These are phyloP conservation scores for Leccinum pseudoinsigne DNA, from an alignment of 1,284 basidiomycete genomes.

Conservation along the genomic window DNA sequence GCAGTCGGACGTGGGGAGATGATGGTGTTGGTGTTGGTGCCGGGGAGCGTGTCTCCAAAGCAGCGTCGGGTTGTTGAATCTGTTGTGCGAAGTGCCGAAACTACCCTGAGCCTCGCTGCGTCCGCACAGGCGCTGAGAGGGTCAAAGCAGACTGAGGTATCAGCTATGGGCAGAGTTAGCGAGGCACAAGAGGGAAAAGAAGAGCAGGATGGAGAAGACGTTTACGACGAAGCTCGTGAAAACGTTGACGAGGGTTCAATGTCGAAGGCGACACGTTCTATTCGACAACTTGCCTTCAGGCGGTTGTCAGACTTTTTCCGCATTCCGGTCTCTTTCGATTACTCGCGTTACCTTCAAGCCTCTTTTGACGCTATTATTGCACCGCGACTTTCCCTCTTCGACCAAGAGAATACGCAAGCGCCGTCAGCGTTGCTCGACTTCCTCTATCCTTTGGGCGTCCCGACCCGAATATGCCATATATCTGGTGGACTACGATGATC, in stretches of 20 bases:
- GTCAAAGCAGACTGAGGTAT: slow-evolving; percentile 19
- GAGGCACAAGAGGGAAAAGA: slow-evolving; percentile 40
- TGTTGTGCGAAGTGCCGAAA: slow-evolving; percentile 83
- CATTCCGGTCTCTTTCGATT: slow-evolving; percentile 72
- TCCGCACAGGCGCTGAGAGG: slow-evolving; percentile 53
- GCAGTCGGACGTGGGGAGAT: slow-evolving; percentile 26
- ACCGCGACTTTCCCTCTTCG: slow-evolving; percentile 76
- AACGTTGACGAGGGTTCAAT: slow-evolving; percentile 37
- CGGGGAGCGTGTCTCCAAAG: slow-evolving; percentile 50
- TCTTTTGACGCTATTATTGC: slow-evolving; percentile 79
- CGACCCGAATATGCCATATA: slow-evolving; percentile 57
- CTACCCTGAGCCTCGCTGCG: slow-evolving; percentile 63
- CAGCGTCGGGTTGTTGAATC: slow-evolving; percentile 82
- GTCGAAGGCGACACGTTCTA: slow-evolving; percentile 52
- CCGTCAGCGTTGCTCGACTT: slow-evolving; percentile 91
- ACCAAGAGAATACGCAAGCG: slow-evolving; percentile 89
- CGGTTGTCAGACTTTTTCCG: slow-evolving; percentile 90
- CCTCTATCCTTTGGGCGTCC: slow-evolving; percentile 77
- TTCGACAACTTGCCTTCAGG: slow-evolving; percentile 85
- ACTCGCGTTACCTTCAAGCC: slow-evolving; percentile 64
- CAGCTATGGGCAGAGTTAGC: slow-evolving; percentile 21
- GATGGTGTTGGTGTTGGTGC: slow-evolving; percentile 31
- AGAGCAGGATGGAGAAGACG: slow-evolving; percentile 36
- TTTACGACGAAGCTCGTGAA: slow-evolving; percentile 26
- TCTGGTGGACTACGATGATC: slow-evolving; percentile 71